These are phyloP conservation scores for Gastrodia elata DNA, from an alignment of 106 monocot genomes.

Conservation along the genomic window DNA sequence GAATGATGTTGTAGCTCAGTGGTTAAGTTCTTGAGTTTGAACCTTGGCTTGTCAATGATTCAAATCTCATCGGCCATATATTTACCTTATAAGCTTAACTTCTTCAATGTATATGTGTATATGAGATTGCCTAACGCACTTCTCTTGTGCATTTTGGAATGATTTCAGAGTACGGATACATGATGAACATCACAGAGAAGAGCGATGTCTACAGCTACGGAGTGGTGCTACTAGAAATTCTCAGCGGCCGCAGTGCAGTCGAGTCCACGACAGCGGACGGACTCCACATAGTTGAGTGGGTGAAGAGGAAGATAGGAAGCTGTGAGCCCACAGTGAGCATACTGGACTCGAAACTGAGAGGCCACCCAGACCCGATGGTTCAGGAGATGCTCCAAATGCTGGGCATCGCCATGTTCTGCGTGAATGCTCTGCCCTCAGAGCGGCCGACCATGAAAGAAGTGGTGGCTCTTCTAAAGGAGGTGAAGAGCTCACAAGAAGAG, in stretches of 20 bases:
- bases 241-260: slow-evolving; percentile 70
- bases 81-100: too few relatives aligned
- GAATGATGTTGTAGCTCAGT: too few relatives aligned
- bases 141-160: background rate
- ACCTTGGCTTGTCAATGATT: too few relatives aligned
- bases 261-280: slow-evolving; percentile 46
- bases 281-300: slow-evolving; percentile 91
- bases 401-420: slow-evolving; percentile 94
- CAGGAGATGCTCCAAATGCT: slow-evolving; percentile 91
- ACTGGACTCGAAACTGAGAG: slow-evolving; percentile 56
- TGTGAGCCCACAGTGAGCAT: slow-evolving; percentile 55
- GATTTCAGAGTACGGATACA: slow-evolving; percentile 82
- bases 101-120: too few relatives aligned
- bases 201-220: slow-evolving; percentile 98
- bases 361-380: slow-evolving; percentile 69
- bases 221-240: slow-evolving; percentile 90
- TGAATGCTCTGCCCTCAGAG: slow-evolving; percentile 67
- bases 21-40: too few relatives aligned
- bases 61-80: too few relatives aligned
- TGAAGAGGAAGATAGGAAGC: slow-evolving; percentile 81
- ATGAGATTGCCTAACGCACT: background rate
- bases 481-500: slow-evolving; percentile 73
- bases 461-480: slow-evolving; percentile 83
- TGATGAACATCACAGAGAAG: slow-evolving; percentile 84
- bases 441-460: slow-evolving; percentile 95